Base-by-base conservation (phyloP, 2,329 filamentous ascomycete species). In the Colletotrichum sp. region DNA sequence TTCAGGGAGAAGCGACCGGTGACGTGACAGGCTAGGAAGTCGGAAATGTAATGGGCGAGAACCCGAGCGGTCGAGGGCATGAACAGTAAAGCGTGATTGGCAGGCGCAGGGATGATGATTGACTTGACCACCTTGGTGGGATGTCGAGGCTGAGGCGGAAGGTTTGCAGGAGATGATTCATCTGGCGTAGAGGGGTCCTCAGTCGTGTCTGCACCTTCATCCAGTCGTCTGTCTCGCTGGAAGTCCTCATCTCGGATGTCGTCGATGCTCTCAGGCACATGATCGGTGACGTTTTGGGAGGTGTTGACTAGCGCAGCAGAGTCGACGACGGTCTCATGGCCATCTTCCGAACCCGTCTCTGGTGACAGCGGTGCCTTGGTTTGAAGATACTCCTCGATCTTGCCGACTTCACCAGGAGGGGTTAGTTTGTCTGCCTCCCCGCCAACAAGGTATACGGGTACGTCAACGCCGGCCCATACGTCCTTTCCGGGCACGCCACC, bases 31-130 rank as follows among this genome's bases (percentile, higher is more conserved):
- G 92, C 89, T 32, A 98, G 89, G 80, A 98, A 98, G 77, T 94
- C 93, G 75, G 95, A 94, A 68, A 98, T 93, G 1, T 97, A 88
- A 0, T 95, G 95, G 2, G 95, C 93, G 12, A 98, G 87, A 8
- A 93, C 93, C 66, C 95, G 93, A 58, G 94, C 94, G 3, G 92
- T 94, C 1, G 91, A 89, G 3, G 95, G 94, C 72, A 93, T 93
- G 82, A 98, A 98, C 8, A 98, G 90, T 30, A 98, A 87, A 15
- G 94, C 94, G 84, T 98, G 96, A 4, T 93, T 94, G 12, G 95
- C 95, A 1, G 96, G 96, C 1, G 91, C 87, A 0, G 94, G 94
- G 66, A 98, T 88, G 67, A 96, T 88, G 26, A 90, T 90, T 1
- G 91, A 93, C 80, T 94, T 93, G 28, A 98, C 87, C 10, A 92